Base-by-base conservation (phyloP, 192 early-diverging fungal species). In the Glomus cerebriforme region DNA sequence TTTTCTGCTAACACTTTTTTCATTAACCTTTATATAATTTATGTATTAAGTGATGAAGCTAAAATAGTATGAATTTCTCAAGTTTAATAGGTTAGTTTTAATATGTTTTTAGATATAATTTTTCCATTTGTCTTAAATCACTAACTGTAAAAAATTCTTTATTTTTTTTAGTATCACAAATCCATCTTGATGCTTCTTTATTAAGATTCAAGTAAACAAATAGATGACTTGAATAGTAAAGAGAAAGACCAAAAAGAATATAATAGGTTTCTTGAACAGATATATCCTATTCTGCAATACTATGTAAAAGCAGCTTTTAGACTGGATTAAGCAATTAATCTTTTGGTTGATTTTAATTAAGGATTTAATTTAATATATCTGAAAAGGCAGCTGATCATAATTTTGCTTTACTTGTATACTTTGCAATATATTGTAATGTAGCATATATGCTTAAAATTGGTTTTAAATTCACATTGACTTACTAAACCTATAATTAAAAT, bases 31-130 rank as follows among this genome's bases (percentile, higher is more conserved):
- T 39, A 39, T 15, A 3, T 22, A 70, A 39, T 70, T 39, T 70
- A 27, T 70, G 68, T 15, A 9, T 70, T 45, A 70, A 47, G 22
- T 70, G 4, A n/a, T n/a, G n/a, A 45, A 70, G 22, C 35, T 45
- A 6, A 45, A 39, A 70, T 70, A 70, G 22, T 39, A 19, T 35
- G 39, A 43, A 70, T 26, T 70, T 26, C 9, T 70, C 68, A 70
- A 70, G 35, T 22, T 70, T 35, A 24, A 13, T 26, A 70, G 37
- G 68, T 70, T 7, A 22, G 9, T 70, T 1, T 8, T 17, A 39
- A 47, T 39, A 70, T 47, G n/a, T 9, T 70, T 6, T 13, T 12
- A 39, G 39, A 70, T 34, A 17, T 7, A 9, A 70, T 39, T 39
- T 29, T 70, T 15, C 3, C 2, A 35, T 70, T 8, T 1, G 17